phyloP scores from a whole-genome alignment of 345 rosid species.

The Arabidopsis thaliana region TAIR10.1 NC_003076.8:5813501-5814000 shows the following conservation, averaged over 20 bases:
- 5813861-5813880: neutral
- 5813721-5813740: neutral
- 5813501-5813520: no score
- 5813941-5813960: neutral
- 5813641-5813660: neutral
- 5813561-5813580: no score
- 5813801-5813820: neutral
- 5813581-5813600: neutral
- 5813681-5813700: slow-evolving; percentile 19
- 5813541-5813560: no score
- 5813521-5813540: no score
- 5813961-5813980: neutral
- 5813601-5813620: neutral
- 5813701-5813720: slow-evolving; percentile 8
- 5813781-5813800: neutral
- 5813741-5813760: neutral
- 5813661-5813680: neutral
- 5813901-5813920: neutral
- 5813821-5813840: neutral
- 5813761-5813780: neutral
- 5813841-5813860: neutral
- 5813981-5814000: slow-evolving; percentile 5
- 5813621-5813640: neutral
- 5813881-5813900: neutral
- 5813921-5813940: neutral